Evolutionary conservation across 306 rosid genomes (phyloP), one percentile per base, ranked within the genome.

Genomic region (Lotus japonicus): DNA sequence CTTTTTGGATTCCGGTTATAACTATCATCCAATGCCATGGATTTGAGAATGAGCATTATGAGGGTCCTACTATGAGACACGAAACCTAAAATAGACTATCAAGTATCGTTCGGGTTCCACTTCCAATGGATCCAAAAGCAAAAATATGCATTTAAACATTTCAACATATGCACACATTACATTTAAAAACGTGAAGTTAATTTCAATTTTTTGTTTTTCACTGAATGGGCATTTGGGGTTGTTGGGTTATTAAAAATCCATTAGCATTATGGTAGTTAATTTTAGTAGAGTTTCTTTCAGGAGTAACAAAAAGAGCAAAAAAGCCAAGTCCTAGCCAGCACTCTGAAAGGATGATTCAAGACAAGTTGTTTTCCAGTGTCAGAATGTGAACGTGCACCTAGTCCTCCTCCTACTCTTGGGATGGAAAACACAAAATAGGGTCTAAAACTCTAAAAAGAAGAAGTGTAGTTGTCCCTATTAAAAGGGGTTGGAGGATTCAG

Each of bases 381-480:
- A 62, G 55, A 4, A 9, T 18, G 15, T 41, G 78, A 73, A 73
- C 78, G 65, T 64, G 78, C 65, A 53, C 65, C 71, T 42, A 18
- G 41, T 64, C 26, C 38, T 35, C 9, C 38, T n/a, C n/a, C 68
- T 19, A 43, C 53, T 18, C 64, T 60, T 63, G 12, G 49, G 70
- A 72, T 49, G 51, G 23, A 60, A n/a, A n/a, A 71, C 43, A 35
- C 67, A 48, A 31, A 26, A 26, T 3, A 26, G 31, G 31, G 31
- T 26, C 31, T 26, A 3, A 2, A 56, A n/a, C 48, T 16, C 58
- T 71, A 71, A n/a, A 72, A 61, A 70, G 77, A 72, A 60, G 45
- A 54, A 31, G 5, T 31, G 62, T 48, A 9, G 11, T 12, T 73
- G 68, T 56, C 68, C 73, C 67, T 65, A 35, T 65, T 33, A 55